Base-by-base conservation (phyloP, 2,329 filamentous ascomycete species). In the Myotisia sp. region DNA sequence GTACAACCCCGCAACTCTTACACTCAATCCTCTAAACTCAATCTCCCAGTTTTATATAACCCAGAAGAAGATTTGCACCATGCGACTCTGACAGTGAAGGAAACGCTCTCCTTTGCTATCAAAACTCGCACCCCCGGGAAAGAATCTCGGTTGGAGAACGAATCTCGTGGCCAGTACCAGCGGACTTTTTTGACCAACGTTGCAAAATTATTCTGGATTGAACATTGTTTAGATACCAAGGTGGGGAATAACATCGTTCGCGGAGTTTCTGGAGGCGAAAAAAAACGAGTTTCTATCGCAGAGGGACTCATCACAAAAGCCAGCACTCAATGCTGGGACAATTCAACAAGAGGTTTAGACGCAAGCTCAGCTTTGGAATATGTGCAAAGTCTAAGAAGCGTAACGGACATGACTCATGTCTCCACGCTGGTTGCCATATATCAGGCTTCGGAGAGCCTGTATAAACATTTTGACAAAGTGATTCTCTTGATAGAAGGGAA, bases 281-380 rank as follows among this genome's bases (percentile, higher is more conserved):
- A 76, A 37, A 86, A 90, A 60, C 74, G 84, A 51, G 82, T 92
- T 4, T 80, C 75, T 28, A 84, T 90, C 41, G 80, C 79, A 1
- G 82, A 90, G 55, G 82, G 81, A 44, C 68, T 78, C 39, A 62
- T 85, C 7, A 76, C 76, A 10, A 59, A 59, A n/a, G 70, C 72
- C 2, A 74, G 67, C 26, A 62, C 71, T 2, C 76, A 81, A 51
- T 78, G 75, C 40, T 90, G 82, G 81, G 83, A 79, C 40, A 83
- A 83, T 20, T 75, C 68, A 16, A 86, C 80, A 0, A 66, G 71
- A 33, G 81, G 81, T 7, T 63, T 87, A 1, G 81, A 86, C 52
- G 74, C 76, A 0, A 74, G 74, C 5, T 84, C 76, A 0, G 80
- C 80, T 0, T 56, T 83, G 24, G 76, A 82, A 46, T 86, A 84